Evolutionary conservation across 176 grass and related monocot genomes (phyloP).

Genomic region (Cenchrus fungigraminus): DNA sequence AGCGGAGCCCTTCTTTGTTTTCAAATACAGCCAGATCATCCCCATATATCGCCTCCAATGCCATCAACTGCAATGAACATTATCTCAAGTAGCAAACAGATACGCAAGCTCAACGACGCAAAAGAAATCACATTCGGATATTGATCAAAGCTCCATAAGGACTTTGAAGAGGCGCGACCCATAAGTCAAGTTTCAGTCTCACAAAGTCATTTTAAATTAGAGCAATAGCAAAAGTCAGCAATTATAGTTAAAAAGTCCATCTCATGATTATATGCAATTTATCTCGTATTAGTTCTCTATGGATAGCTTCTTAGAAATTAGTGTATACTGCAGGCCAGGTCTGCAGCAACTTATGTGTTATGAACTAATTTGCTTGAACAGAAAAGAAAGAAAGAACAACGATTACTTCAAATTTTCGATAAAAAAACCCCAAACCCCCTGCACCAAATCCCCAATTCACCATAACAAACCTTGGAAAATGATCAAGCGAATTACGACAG

Average conservation of each 20-base stretch:
- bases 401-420: neutral
- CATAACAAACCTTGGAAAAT: neutral
- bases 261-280: neutral
- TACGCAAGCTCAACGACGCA: neutral
- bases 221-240: neutral
- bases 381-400: neutral
- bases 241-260: neutral
- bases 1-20: constrained; percentile 49
- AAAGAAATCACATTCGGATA: neutral
- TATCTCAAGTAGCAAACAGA: constrained; percentile 7
- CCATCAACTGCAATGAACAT: constrained; percentile 12
- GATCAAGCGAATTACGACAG: neutral
- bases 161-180: neutral
- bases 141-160: neutral
- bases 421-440: neutral
- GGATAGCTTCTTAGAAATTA: neutral
- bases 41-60: constrained; percentile 41
- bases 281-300: neutral
- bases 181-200: neutral
- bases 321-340: neutral
- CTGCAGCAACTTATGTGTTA: neutral
- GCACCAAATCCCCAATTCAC: neutral
- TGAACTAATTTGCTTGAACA: neutral
- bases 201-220: neutral
- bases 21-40: constrained; percentile 32